A percentile compares a stretch with the other conserved stretches of the same genome.
Evolutionary conservation across 2,329 filamentous ascomycete species (phyloP).

Genomic region (Monosporascus sp.): DNA sequence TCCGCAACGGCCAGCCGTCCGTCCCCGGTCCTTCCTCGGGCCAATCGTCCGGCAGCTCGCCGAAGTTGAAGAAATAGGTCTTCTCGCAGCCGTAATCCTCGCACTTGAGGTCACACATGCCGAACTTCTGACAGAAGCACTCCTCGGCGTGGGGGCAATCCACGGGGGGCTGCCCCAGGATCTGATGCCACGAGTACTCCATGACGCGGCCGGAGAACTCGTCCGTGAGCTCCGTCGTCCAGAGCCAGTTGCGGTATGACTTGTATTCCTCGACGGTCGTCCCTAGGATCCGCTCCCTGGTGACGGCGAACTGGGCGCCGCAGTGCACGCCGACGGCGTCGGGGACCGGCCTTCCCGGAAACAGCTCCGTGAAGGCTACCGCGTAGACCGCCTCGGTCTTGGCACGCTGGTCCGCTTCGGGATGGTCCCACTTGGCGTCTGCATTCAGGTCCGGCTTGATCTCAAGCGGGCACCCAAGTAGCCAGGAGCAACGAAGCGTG

Average conservation of each 20-base stretch:
- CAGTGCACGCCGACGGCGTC: conserved; percentile 39
- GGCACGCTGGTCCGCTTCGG: conserved; percentile 32
- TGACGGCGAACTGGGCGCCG: conserved; percentile 51
- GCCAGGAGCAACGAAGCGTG: conserved; percentile 44
- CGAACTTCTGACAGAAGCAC: conserved; percentile 56
- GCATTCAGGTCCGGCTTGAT: conserved; percentile 14
- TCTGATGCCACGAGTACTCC: conserved; percentile 51
- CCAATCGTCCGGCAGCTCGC: conserved; percentile 8
- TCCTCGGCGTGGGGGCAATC: conserved; percentile 47
- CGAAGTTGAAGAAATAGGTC: conserved; percentile 33
- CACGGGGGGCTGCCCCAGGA: conserved; percentile 30
- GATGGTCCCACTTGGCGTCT: conserved; percentile 7
- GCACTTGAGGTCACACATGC: conserved; percentile 36
- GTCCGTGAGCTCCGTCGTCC: conserved; percentile 40
- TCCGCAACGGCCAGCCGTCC: conserved; percentile 7
- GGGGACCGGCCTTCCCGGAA: conserved; percentile 26
- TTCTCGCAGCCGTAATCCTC: conserved; percentile 38
- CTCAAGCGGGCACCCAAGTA: conserved; percentile 36
- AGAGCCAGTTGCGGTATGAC: conserved; percentile 45
- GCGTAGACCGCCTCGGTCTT: conserved; percentile 25
- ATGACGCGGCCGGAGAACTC: conserved; percentile 45
- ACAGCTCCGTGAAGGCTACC: conserved; percentile 18
- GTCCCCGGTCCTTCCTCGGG: conserved; percentile 5
- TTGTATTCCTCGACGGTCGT: conserved; percentile 41
- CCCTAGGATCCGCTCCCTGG: conserved; percentile 35